Evolutionary conservation across 495 filamentous ascomycete genomes (phyloP), one percentile per base, ranked within the genome.

Genomic region (Achaetomiella virescens): DNA sequence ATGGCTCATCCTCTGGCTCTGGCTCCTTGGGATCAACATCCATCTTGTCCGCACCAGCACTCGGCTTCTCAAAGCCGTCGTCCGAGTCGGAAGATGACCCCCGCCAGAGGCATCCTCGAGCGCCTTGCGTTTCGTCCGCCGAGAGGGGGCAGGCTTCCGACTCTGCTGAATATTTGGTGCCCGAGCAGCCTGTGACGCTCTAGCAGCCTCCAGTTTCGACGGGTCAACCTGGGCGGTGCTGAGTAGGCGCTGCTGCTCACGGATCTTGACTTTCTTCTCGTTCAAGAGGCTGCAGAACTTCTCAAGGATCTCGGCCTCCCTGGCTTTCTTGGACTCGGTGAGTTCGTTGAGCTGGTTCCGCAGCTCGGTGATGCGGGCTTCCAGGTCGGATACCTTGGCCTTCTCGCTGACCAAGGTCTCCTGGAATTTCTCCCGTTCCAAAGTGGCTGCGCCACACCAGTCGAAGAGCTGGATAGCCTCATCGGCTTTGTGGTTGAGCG

Each of bases 181-280:
- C 17, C 36, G 44, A 8, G 25, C 17, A 2, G 40, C 48, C 14
- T 57, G 53, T 5, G 57, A 49, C 2, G 45, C 54, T 20, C 40
- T 44, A 3, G 37, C 52, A 1, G 65, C 61, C 35, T 59, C 63
- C 7, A 67, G 71, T 45, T 61, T 75, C 1, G 69, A 62, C 0
- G 75, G 68, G 63, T 87, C 81, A 9, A 81, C 67, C 36, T 78
- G 82, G 7, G 82, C 80, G n/a, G 75, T 73, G 15, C 76, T 79
- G 6, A 93, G 67, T 9, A 91, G 61, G 18, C 84, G 78, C 58
- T 90, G 85, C 66, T 93, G 88, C 57, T 92, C 86, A 27, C 89
- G 75, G 21, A 96, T 92, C 70, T 93, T 95, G n/a, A 88, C 74
- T 69, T 96, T 96, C 71, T 96, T 96, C 61, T 85, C 84, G 59